Percentiles rank a stretch among this genome's conserved stretches.
These are phyloP conservation scores for Gelatoporia subvermispora DNA, from an alignment of 768 basidiomycete species.

Conservation along the genomic window DNA sequence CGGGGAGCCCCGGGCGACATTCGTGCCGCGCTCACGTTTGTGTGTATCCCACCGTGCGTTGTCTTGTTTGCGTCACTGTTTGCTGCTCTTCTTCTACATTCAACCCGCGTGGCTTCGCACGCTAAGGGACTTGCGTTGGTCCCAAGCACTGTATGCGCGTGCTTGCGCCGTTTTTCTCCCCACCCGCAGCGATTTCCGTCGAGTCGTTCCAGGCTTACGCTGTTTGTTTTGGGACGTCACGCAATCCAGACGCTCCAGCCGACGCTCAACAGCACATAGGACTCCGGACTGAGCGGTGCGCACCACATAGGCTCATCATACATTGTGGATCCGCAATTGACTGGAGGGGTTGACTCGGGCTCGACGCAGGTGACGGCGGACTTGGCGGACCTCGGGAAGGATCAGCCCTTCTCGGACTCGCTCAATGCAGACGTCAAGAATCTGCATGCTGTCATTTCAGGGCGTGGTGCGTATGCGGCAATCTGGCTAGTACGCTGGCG, in stretches of 20 bases:
- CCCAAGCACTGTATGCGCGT: too few species aligned
- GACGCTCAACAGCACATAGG: constrained; percentile 33
- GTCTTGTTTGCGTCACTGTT: neutral
- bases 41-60: constrained; percentile 73
- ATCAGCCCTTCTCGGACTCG: constrained; percentile 58
- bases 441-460: constrained; percentile 62
- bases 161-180: too few species aligned
- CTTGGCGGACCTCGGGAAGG: constrained; percentile 36
- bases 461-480: constrained; percentile 47
- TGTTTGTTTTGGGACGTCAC: too few species aligned
- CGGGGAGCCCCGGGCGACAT: constrained; percentile 51
- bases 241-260: constrained; percentile 31
- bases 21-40: constrained; percentile 61
- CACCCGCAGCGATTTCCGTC: too few species aligned
- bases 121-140: too few species aligned
- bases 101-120: too few species aligned
- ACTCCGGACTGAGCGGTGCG: constrained; percentile 40
- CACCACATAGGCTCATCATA: too few species aligned
- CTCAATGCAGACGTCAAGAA: constrained; percentile 57
- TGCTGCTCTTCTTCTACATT: neutral
- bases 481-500: neutral
- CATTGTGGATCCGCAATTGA: neutral
- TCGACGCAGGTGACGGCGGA: constrained; percentile 55
- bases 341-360: constrained; percentile 53
- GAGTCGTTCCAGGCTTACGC: neutral